phyloP scores from a whole-genome alignment of 2,329 filamentous ascomycete genomes.

The Ilyonectria mors-panacis region DNA sequence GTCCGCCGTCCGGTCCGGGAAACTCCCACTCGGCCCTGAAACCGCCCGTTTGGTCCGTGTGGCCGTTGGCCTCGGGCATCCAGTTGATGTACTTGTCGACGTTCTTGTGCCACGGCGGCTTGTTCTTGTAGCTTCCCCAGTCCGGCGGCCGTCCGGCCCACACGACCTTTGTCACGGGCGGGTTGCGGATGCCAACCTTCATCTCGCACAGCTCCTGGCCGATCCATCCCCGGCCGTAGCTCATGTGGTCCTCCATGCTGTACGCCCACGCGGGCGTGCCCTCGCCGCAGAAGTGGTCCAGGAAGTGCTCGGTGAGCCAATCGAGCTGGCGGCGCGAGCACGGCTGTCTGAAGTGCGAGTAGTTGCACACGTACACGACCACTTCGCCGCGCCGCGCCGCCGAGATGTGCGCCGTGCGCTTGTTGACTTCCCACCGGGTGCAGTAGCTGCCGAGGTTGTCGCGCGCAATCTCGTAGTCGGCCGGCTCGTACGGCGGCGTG shows the following conservation, averaged over 20 bases:
- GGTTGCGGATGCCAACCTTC: neutral
- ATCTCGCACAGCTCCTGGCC: neutral
- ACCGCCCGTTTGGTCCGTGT: neutral
- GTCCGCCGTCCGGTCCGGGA: neutral
- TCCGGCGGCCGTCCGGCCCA: neutral
- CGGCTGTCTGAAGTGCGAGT: too few species aligned
- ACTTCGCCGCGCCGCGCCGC: slow-evolving; percentile 18
- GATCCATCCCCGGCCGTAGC: neutral
- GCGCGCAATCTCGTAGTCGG: slow-evolving; percentile 12
- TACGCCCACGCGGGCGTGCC: neutral
- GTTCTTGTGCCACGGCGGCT: neutral
- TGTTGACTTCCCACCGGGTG: neutral
- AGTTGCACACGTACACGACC: slow-evolving; percentile 18
- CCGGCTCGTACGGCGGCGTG: slow-evolving; percentile 5
- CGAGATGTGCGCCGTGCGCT: slow-evolving; percentile 15
- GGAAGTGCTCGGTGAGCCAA: neutral
- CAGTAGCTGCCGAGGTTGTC: slow-evolving; percentile 20
- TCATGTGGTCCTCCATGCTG: neutral
- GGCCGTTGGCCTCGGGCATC: neutral
- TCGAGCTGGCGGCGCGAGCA: slow-evolving; percentile 7
- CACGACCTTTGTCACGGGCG: neutral
- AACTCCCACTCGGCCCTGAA: neutral
- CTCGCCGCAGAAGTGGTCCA: slow-evolving; percentile 9
- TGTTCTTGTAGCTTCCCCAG: neutral
- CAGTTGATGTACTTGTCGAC: neutral